These are phyloP conservation scores for Peniophora sp. DNA, from an alignment of 1,284 basidiomycete genomes.

Conservation along the genomic window DNA sequence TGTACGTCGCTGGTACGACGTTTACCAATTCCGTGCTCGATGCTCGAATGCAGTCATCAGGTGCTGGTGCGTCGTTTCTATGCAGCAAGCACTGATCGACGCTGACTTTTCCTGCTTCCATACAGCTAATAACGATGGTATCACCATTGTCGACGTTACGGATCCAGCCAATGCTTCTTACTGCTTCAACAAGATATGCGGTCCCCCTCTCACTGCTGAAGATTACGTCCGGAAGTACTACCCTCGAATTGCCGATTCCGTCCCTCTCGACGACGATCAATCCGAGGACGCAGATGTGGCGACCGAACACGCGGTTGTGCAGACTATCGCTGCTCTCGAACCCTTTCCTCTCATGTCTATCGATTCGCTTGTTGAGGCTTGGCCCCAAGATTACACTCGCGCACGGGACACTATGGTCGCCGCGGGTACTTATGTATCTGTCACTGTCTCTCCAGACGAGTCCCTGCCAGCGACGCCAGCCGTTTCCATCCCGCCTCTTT, in stretches of 20 bases:
- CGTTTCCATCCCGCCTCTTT: background rate
- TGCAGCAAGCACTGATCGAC: background rate
- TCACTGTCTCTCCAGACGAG: too few relatives aligned
- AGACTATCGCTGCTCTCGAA: too few relatives aligned
- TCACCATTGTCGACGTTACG: conserved; percentile 29
- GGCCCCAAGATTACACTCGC: conserved; percentile 18
- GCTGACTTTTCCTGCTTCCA: background rate
- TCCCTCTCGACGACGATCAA: background rate
- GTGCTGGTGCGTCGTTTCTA: conserved; percentile 14
- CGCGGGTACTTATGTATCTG: background rate
- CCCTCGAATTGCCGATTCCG: conserved; percentile 3
- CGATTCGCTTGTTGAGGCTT: conserved; percentile 19
- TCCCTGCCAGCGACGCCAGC: too few relatives aligned
- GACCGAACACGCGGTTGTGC: too few relatives aligned
- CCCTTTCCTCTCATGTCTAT: conserved; percentile 7
- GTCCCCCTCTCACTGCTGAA: conserved; percentile 17
- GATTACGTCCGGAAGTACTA: conserved; percentile 21
- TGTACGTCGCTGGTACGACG: conserved; percentile 6
- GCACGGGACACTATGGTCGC: background rate
- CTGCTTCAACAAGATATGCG: conserved; percentile 18
- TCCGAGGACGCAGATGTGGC: too few relatives aligned
- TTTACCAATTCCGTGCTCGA: conserved; percentile 9
- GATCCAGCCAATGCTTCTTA: conserved; percentile 23
- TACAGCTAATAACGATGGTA: conserved; percentile 28
- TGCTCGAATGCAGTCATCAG: conserved; percentile 15